Evolutionary conservation across 371 early-diverging fungal genomes (phyloP).

Genomic region (Apophysomyces ossiformis): DNA sequence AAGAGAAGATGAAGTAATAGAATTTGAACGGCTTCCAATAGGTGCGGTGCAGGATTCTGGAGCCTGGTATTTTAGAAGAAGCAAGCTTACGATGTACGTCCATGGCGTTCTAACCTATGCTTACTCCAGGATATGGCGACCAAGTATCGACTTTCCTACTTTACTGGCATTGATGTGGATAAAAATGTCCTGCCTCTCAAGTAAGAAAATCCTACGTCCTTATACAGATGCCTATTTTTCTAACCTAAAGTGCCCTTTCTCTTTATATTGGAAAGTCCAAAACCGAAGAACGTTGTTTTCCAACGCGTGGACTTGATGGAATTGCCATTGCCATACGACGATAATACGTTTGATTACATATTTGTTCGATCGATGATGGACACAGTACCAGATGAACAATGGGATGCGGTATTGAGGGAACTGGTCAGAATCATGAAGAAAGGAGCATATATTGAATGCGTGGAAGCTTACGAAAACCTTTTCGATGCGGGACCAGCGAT

Average conservation of each 20-base stretch:
- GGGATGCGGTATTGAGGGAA: slow-evolving; percentile 45
- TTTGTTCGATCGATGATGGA: slow-evolving; percentile 50
- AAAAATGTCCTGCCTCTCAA: slow-evolving; percentile 41
- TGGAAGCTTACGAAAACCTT: slow-evolving; percentile 46
- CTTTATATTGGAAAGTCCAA: not conserved
- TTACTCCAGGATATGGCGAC: slow-evolving; percentile 45
- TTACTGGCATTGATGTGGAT: slow-evolving; percentile 49
- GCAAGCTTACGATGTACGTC: not conserved
- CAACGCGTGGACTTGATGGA: slow-evolving; percentile 42
- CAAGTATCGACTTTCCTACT: slow-evolving; percentile 43
- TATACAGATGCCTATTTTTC: not conserved
- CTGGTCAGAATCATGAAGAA: slow-evolving; percentile 49
- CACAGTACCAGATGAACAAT: slow-evolving; percentile 39
- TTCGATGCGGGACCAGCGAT: slow-evolving; percentile 51
- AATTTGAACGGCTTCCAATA: slow-evolving; percentile 11
- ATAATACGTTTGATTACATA: slow-evolving; percentile 45
- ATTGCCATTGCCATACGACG: slow-evolving; percentile 46
- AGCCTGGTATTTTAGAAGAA: slow-evolving; percentile 33
- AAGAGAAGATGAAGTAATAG: too few relatives aligned
- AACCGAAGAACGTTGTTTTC: slow-evolving; percentile 35
- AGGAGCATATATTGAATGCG: slow-evolving; percentile 50
- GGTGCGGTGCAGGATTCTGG: slow-evolving; percentile 52
- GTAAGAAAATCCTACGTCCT: slow-evolving; percentile 20
- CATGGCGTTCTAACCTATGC: not conserved
- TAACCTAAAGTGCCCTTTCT: not conserved